Evolutionary conservation across 2,329 filamentous ascomycete genomes (phyloP), one percentile per base, ranked within the genome.

Genomic region (Talaromyces rugulosus): DNA sequence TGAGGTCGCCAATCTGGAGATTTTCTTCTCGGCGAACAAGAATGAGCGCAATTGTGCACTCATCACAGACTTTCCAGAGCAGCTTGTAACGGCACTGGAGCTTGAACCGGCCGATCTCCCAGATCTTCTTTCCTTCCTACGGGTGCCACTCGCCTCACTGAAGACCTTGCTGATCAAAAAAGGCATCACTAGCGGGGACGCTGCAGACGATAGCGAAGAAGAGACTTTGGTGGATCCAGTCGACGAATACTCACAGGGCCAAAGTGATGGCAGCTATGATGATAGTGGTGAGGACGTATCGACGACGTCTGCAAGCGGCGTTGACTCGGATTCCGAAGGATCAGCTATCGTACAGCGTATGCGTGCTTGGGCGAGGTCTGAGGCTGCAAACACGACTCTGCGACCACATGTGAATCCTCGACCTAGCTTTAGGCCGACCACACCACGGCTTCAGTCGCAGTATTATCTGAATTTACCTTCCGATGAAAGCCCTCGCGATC

Each of bases 11-110:
- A 47, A 51, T 28, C 40, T 58, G 27, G 56, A 58, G 40, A 51
- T 58, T n/a, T 58, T 58, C 56, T 40, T 58, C 56, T 58, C 56
- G 18, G 27, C 56, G 30, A 23, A 58, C 28, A 58, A 58, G 40
- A 27, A 51, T 51, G 30, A 40, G 18, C 56, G 56, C 56, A 40
- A 58, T 58, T 58, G 56, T 58, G 56, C 56, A 40, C 56, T 58
- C 40, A 34, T 58, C 16, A 51, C 56, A 27, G 56, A 58, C 40
- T 31, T 58, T 51, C 56, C 56, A 50, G 56, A 51, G 44, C 56
- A 58, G 56, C 56, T 58, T 58, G 42, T 58, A 50, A 40, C 11
- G 28, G 56, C 56, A 51, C 56, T 58, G 56, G 44, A 51, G 16
- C 56, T 58, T 51, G 28, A 51, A 27, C 56, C 23, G 30, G 16